These are phyloP conservation scores for Trametes polyzona DNA, from an alignment of 1,284 basidiomycete species.

Conservation along the genomic window DNA sequence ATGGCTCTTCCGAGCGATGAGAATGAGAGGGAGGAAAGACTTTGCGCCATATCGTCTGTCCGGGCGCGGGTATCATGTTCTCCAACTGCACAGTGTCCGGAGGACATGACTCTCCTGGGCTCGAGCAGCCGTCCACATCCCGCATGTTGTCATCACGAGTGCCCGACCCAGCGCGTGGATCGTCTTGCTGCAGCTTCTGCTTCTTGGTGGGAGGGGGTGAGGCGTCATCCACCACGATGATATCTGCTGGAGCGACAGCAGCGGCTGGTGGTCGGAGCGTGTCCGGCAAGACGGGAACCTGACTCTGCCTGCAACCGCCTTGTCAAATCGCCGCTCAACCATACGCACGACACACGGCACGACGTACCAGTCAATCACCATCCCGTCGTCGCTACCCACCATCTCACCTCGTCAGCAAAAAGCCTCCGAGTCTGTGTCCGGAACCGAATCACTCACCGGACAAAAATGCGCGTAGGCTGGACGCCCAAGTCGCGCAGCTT, in stretches of 20 bases:
- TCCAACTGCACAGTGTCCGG: too few relatives aligned
- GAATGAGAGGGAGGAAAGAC: not conserved
- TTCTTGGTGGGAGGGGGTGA: not conserved
- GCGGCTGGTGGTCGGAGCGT: conserved; percentile 19
- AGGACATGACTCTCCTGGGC: too few relatives aligned
- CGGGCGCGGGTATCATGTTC: not conserved
- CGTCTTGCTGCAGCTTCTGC: not conserved
- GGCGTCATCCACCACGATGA: not conserved
- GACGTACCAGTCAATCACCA: conserved; percentile 38
- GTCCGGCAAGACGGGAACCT: conserved; percentile 27
- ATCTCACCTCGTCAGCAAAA: not conserved
- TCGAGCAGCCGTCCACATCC: too few relatives aligned
- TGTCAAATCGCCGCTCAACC: not conserved
- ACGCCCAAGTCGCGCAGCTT: conserved; percentile 24
- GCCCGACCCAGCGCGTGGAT: too few relatives aligned
- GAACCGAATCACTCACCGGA: conserved; percentile 24
- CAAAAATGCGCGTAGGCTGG: conserved; percentile 25
- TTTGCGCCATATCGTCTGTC: conserved; percentile 4
- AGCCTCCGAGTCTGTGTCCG: too few relatives aligned
- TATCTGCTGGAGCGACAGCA: too few relatives aligned
- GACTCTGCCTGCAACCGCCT: conserved; percentile 21
- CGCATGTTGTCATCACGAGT: too few relatives aligned
- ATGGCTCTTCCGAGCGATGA: too few relatives aligned
- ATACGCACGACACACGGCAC: too few relatives aligned
- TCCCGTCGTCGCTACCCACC: conserved; percentile 33